Evolutionary conservation across 2,329 filamentous ascomycete species (phyloP).

Genomic region (Cladosporium sp.): DNA sequence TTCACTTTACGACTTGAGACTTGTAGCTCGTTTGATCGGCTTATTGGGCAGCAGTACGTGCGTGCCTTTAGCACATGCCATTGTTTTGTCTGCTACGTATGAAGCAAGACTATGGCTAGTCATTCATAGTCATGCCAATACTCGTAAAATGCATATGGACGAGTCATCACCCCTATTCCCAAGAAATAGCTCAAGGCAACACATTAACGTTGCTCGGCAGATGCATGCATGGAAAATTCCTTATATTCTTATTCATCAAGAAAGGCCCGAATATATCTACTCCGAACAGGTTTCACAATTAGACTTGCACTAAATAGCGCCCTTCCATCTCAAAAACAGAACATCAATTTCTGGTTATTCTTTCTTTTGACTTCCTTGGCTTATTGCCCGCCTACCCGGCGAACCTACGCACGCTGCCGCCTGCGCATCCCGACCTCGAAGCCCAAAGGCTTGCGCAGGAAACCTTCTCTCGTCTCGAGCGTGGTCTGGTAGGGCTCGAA

Average conservation of each 20-base stretch:
- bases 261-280: background rate
- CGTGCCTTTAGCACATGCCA: background rate
- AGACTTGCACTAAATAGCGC: background rate
- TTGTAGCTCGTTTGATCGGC: background rate
- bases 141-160: background rate
- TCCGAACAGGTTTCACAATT: background rate
- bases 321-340: background rate
- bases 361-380: background rate
- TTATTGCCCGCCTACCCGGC: background rate
- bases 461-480: constrained; percentile 40
- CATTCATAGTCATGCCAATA: background rate
- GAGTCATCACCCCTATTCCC: background rate
- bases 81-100: too few relatives aligned
- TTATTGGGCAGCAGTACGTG: background rate
- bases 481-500: constrained; percentile 40
- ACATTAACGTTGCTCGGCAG: background rate
- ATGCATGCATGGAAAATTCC: background rate
- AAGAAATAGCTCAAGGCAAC: background rate
- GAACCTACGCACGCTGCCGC: constrained; percentile 2
- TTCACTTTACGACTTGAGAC: background rate
- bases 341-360: too few relatives aligned
- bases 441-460: constrained; percentile 37
- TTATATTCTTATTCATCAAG: background rate
- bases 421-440: constrained; percentile 21
- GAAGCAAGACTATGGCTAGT: background rate